Percentiles rank a stretch among this genome's conserved stretches.
phyloP scores from a whole-genome alignment of 202 grass and related monocot genomes.

The Dendrocalamus latiflorus region DNA sequence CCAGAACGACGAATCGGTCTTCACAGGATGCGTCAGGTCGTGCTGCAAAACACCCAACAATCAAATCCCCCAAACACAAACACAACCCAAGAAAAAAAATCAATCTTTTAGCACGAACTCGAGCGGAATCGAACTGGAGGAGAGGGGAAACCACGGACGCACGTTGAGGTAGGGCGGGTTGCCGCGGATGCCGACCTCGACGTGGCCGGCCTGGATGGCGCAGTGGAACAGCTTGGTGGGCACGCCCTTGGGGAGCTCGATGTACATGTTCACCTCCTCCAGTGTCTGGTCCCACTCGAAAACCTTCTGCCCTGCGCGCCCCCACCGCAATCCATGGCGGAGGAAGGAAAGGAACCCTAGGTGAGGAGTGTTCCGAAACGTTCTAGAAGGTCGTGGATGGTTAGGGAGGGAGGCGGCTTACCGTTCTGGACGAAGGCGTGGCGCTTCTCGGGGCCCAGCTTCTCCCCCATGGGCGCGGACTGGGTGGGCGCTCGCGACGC shows the following conservation, averaged over 20 bases:
- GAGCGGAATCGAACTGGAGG: neutral
- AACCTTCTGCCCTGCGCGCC: conserved; percentile 78
- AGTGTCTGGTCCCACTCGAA: conserved; percentile 99
- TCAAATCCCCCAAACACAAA: neutral
- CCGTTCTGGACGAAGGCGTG: conserved; percentile 76
- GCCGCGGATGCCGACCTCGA: conserved; percentile 84
- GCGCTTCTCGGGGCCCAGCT: conserved; percentile 81
- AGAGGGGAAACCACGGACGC: conserved; percentile 12
- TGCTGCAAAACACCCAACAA: conserved; percentile 47
- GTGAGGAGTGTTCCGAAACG: neutral
- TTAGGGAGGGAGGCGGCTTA: conserved; percentile 5
- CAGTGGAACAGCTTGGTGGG: conserved; percentile 80
- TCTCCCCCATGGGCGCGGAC: conserved; percentile 62
- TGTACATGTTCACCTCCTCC: conserved; percentile 90
- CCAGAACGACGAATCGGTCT: conserved; percentile 94
- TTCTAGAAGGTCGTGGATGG: neutral
- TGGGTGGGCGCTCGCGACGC: neutral
- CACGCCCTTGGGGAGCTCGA: conserved; percentile 76
- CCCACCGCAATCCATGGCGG: neutral
- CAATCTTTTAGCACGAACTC: neutral
- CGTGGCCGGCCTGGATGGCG: conserved; percentile 66
- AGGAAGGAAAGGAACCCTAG: neutral
- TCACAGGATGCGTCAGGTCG: conserved; percentile 59
- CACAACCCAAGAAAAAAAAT: neutral
- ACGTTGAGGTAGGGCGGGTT: conserved; percentile 93